Percentiles rank a stretch among this genome's conserved stretches.
Conservation (phyloP, 1,284 basidiomycete species). For the Heterobasidion irregulare region DNA sequence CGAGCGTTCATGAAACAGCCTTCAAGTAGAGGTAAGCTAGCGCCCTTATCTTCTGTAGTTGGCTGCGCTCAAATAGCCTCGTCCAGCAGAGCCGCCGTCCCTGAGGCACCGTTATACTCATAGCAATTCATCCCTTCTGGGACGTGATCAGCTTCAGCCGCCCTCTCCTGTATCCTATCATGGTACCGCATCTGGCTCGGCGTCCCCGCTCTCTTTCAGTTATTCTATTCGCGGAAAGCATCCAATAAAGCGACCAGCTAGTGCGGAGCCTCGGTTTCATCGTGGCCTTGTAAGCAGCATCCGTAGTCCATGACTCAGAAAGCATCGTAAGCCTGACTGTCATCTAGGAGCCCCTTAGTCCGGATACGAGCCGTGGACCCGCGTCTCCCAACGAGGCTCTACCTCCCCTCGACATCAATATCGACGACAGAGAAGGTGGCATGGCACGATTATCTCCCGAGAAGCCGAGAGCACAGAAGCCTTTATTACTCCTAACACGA, state of each 20-base stretch:
- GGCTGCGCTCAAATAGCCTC: neutral
- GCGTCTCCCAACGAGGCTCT: conserved; percentile 48
- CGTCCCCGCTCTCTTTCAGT: conserved; percentile 10
- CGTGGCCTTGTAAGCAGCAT: conserved; percentile 31
- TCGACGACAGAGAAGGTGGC: conserved; percentile 14
- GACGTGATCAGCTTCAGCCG: neutral
- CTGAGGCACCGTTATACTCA: neutral
- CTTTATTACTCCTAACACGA: conserved; percentile 28
- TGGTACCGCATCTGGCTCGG: conserved; percentile 9
- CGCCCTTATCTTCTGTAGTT: neutral
- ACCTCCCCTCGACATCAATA: conserved; percentile 15
- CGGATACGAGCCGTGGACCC: conserved; percentile 48
- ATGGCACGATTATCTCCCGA: neutral
- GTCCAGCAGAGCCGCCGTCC: neutral
- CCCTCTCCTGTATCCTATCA: neutral
- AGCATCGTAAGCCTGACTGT: conserved; percentile 6
- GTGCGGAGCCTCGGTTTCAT: conserved; percentile 18
- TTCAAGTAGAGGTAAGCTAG: conserved; percentile 1
- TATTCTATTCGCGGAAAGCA: conserved; percentile 4
- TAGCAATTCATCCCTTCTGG: neutral
- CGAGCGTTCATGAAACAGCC: conserved; percentile 26
- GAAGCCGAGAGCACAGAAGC: conserved; percentile 18
- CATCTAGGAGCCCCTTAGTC: conserved; percentile 49
- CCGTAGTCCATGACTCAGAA: neutral
- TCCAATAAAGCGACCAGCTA: conserved; percentile 16